Conservation (phyloP, 768 basidiomycete genomes). For the Podaxis rugospora region DNA sequence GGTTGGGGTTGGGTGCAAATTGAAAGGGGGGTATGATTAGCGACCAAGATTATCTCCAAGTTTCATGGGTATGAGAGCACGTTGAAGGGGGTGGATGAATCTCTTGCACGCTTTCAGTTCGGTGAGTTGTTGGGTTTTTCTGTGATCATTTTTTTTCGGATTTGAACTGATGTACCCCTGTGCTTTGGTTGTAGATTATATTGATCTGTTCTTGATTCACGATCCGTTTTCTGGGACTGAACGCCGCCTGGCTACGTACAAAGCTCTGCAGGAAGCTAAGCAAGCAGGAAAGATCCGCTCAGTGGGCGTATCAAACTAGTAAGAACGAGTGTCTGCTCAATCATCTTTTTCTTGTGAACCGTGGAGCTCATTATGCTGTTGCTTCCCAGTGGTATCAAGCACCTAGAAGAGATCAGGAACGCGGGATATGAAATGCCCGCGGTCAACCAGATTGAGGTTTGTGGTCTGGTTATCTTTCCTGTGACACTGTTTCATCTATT, state of each 20-base stretch:
- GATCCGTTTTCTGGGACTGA: conserved; percentile 62
- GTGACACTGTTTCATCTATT: not conserved
- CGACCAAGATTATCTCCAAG: conserved; percentile 58
- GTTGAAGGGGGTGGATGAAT: conserved; percentile 52
- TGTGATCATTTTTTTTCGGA: not conserved
- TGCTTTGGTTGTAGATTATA: conserved; percentile 24
- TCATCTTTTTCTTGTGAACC: not conserved
- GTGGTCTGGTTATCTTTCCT: not conserved
- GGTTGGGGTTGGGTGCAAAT: conserved; percentile 6
- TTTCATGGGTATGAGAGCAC: conserved; percentile 63
- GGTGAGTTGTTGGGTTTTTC: conserved; percentile 35
- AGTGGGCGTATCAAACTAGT: conserved; percentile 88
- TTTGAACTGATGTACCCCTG: not conserved
- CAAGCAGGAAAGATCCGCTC: conserved; percentile 60
- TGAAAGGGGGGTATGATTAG: conserved; percentile 28
- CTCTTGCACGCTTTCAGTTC: conserved; percentile 53
- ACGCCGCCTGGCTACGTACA: conserved; percentile 66
- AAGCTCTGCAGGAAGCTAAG: conserved; percentile 60
- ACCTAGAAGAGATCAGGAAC: conserved; percentile 67
- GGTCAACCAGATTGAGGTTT: conserved; percentile 81
- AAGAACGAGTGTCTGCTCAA: conserved; percentile 18
- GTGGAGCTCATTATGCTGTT: not conserved
- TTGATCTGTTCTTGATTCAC: conserved; percentile 61
- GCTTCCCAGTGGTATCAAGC: conserved; percentile 50
- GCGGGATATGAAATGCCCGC: conserved; percentile 62